Percentiles rank a stretch among this genome's conserved stretches.
Evolutionary conservation across 352 stramenopile species (phyloP).

Genomic region (Bremia lactucae): DNA sequence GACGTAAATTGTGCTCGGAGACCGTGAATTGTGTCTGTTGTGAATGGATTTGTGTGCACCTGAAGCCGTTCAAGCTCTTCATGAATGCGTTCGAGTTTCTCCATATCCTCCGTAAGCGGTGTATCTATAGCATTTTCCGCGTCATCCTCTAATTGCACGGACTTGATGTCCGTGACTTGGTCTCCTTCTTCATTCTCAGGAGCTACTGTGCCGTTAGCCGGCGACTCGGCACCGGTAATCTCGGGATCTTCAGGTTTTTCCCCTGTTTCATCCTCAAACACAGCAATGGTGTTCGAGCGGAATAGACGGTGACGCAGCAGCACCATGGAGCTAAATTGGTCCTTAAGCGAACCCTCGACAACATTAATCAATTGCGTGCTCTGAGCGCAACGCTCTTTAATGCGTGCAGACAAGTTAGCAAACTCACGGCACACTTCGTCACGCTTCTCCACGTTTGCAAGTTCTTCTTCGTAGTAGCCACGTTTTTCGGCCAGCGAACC

Average conservation of each 20-base stretch:
- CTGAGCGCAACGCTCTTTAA: slow-evolving; percentile 64
- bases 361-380: slow-evolving; percentile 76
- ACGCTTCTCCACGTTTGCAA: slow-evolving; percentile 63
- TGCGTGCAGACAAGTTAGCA: slow-evolving; percentile 50
- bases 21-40: slow-evolving; percentile 84
- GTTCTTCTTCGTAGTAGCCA: slow-evolving; percentile 62
- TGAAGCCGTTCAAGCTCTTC: slow-evolving; percentile 70
- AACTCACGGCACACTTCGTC: slow-evolving; percentile 73
- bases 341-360: slow-evolving; percentile 56
- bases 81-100: slow-evolving; percentile 74
- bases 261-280: slow-evolving; percentile 29
- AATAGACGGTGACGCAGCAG: slow-evolving; percentile 59
- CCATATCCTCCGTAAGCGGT: slow-evolving; percentile 66
- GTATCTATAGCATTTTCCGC: slow-evolving; percentile 20
- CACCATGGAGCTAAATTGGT: slow-evolving; percentile 77
- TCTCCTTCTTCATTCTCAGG: slow-evolving; percentile 23
- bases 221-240: slow-evolving; percentile 20
- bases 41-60: slow-evolving; percentile 85
- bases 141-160: slow-evolving; percentile 14
- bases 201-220: slow-evolving; percentile 5
- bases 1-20: slow-evolving; percentile 78
- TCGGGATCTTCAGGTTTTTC: slow-evolving; percentile 25
- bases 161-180: slow-evolving; percentile 11
- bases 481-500: slow-evolving; percentile 64
- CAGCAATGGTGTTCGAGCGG: slow-evolving; percentile 39